Percentiles rank a stretch among this genome's conserved stretches.
phyloP scores from a whole-genome alignment of 768 basidiomycete species.

The Punctularia strigosozonata region DNA sequence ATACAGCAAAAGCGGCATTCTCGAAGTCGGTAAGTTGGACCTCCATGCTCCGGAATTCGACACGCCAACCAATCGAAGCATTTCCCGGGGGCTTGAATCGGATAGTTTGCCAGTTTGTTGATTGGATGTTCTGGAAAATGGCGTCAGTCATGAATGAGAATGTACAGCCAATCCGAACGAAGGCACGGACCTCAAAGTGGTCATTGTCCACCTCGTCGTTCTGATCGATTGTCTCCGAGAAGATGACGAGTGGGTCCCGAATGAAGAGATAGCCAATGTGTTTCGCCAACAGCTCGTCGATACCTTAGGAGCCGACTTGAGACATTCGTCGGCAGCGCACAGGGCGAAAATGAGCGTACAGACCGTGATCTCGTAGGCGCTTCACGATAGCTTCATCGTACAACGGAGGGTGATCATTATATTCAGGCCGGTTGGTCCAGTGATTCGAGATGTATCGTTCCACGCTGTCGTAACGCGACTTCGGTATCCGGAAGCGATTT shows the following conservation, averaged over 20 bases:
- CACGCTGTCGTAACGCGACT: constrained; percentile 96
- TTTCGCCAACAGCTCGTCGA: constrained; percentile 79
- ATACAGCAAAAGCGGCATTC: constrained; percentile 94
- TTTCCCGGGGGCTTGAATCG: constrained; percentile 96
- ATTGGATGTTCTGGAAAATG: constrained; percentile 77
- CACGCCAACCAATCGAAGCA: constrained; percentile 92
- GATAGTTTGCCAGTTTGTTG: constrained; percentile 98
- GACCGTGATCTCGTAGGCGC: constrained; percentile 69
- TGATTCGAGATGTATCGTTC: constrained; percentile 85
- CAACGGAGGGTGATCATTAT: constrained; percentile 81
- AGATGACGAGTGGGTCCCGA: constrained; percentile 91
- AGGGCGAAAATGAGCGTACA: constrained; percentile 9
- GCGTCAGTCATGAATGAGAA: neutral
- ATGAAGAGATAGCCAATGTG: constrained; percentile 96
- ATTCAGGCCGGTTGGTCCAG: constrained; percentile 82
- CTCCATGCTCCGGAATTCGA: constrained; percentile 98
- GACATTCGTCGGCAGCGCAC: neutral
- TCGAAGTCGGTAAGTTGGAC: constrained; percentile 98
- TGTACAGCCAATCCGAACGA: neutral
- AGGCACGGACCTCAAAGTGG: constrained; percentile 75
- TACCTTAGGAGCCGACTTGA: constrained; percentile 35
- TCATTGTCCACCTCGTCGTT: constrained; percentile 82
- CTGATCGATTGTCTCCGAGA: constrained; percentile 87
- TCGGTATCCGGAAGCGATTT: constrained; percentile 73
- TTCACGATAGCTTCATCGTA: constrained; percentile 66